Evolutionary conservation across 2,329 filamentous ascomycete species (phyloP).

Genomic region (Aspergillus fijiensis): DNA sequence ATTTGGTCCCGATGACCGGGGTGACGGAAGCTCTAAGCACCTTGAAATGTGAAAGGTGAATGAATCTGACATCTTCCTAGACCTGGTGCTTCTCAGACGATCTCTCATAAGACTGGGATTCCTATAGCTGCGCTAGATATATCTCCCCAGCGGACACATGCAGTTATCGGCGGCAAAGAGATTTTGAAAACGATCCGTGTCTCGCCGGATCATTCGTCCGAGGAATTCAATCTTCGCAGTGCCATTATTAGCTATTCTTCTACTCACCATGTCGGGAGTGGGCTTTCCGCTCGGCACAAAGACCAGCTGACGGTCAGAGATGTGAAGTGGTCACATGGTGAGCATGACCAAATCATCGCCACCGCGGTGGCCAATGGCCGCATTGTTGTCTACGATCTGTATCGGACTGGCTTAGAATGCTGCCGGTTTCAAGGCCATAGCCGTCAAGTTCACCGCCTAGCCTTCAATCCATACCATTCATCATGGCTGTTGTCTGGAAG

Average conservation of each 20-base stretch:
- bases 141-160: slow-evolving; percentile 62
- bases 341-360: slow-evolving; percentile 60
- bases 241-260: slow-evolving; percentile 59
- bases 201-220: slow-evolving; percentile 56
- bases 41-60: background rate
- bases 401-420: slow-evolving; percentile 60
- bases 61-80: slow-evolving; percentile 30
- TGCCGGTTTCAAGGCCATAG: slow-evolving; percentile 64
- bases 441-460: slow-evolving; percentile 64
- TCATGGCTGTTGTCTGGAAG: slow-evolving; percentile 63
- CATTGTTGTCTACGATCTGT: slow-evolving; percentile 64
- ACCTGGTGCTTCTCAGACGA: slow-evolving; percentile 53
- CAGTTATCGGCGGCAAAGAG: slow-evolving; percentile 63
- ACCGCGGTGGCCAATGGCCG: slow-evolving; percentile 65
- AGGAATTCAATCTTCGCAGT: slow-evolving; percentile 64
- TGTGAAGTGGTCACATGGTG: slow-evolving; percentile 66
- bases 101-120: slow-evolving; percentile 63
- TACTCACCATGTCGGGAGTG: slow-evolving; percentile 48
- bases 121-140: slow-evolving; percentile 64
- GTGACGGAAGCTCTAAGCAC: background rate
- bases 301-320: slow-evolving; percentile 63
- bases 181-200: slow-evolving; percentile 66
- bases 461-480: slow-evolving; percentile 63
- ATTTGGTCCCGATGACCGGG: background rate
- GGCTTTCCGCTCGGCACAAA: slow-evolving; percentile 51